Conservation (phyloP, 495 filamentous ascomycete genomes). For the Penicillium atrosanguineum region DNA sequence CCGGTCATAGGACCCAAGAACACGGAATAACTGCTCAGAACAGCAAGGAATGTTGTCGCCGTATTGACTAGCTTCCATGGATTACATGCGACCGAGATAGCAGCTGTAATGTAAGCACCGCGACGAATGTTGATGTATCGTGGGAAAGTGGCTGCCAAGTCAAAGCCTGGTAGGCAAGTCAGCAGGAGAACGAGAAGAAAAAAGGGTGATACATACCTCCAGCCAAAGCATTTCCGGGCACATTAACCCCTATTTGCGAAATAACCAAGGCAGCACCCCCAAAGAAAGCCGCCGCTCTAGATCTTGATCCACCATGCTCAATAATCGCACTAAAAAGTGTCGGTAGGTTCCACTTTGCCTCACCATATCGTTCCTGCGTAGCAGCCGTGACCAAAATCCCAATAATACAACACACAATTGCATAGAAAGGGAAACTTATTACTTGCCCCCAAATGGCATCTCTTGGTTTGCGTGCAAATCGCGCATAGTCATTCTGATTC, state of each 20-base stretch:
- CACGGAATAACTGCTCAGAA: conserved; percentile 48
- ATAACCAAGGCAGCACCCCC: conserved; percentile 38
- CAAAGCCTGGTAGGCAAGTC: conserved; percentile 14
- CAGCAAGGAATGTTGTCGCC: conserved; percentile 46
- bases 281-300: conserved; percentile 44
- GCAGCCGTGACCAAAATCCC: conserved; percentile 39
- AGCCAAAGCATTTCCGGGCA: conserved; percentile 36
- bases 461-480: conserved; percentile 21
- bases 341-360: conserved; percentile 39
- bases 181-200: background rate
- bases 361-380: conserved; percentile 32
- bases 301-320: conserved; percentile 25
- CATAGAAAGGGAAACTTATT: background rate
- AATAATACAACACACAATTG: conserved; percentile 23
- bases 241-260: conserved; percentile 32
- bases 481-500: conserved; percentile 24
- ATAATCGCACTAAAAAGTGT: conserved; percentile 33
- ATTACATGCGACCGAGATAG: conserved; percentile 46
- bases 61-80: conserved; percentile 52
- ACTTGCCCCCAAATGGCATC: conserved; percentile 18
- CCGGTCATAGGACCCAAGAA: conserved; percentile 48
- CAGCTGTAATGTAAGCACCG: conserved; percentile 39
- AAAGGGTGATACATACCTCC: conserved; percentile 26
- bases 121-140: conserved; percentile 51
- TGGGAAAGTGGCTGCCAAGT: conserved; percentile 44